Evolutionary conservation across 2,329 filamentous ascomycete genomes (phyloP).

Genomic region (Penicillium sp.): DNA sequence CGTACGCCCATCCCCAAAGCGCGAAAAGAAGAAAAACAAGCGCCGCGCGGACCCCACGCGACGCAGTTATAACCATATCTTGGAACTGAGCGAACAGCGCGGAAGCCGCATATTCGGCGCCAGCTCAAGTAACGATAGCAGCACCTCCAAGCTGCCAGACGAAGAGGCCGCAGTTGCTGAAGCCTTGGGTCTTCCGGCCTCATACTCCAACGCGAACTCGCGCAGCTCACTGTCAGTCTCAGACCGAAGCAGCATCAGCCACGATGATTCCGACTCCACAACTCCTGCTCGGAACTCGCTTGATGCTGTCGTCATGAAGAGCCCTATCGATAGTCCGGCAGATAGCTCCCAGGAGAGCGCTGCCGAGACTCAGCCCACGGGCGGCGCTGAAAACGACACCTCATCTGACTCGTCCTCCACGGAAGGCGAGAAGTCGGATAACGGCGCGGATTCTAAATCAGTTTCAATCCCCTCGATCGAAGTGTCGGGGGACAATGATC

Average conservation of each 20-base stretch:
- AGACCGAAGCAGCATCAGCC: conserved; percentile 35
- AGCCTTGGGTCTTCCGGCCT: conserved; percentile 47
- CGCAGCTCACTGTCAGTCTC: conserved; percentile 39
- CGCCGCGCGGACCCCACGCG: conserved; percentile 73
- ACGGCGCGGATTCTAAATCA: background rate
- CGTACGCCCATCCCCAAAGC: conserved; percentile 81
- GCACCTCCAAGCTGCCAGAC: conserved; percentile 46
- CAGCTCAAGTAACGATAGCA: conserved; percentile 49
- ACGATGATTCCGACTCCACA: conserved; percentile 28
- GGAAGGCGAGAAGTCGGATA: background rate
- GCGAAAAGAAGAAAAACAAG: conserved; percentile 87
- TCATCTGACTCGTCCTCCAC: conserved; percentile 5
- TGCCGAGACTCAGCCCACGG: conserved; percentile 6
- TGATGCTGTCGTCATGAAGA: conserved; percentile 27
- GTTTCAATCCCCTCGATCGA: conserved; percentile 24
- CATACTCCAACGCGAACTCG: conserved; percentile 30
- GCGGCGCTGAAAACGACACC: background rate
- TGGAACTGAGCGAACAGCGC: conserved; percentile 61
- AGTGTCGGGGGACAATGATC: conserved; percentile 21
- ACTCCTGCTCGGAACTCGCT: conserved; percentile 25
- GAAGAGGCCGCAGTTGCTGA: conserved; percentile 54
- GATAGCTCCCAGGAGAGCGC: conserved; percentile 28
- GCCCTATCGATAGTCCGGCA: conserved; percentile 25
- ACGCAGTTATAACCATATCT: conserved; percentile 74
- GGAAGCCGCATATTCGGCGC: conserved; percentile 57